Evolutionary conservation across 2,329 filamentous ascomycete genomes (phyloP).

Genomic region (Proliferodiscus dingleyae): DNA sequence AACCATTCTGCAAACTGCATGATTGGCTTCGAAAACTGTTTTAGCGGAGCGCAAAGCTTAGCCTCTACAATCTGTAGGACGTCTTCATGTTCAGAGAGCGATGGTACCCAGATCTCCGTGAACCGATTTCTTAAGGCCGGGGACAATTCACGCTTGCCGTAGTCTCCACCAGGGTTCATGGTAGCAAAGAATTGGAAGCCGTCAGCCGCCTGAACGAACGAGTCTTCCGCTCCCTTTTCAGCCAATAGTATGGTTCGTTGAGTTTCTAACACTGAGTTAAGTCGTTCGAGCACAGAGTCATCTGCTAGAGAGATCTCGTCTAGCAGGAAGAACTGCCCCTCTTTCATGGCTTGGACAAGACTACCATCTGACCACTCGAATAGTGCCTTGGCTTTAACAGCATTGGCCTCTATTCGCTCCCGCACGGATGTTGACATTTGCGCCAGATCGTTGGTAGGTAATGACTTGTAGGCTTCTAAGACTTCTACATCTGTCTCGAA

Average conservation of each 20-base stretch:
- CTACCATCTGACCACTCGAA: slow-evolving; percentile 98
- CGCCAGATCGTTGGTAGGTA: slow-evolving; percentile 42
- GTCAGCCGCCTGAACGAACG: slow-evolving; percentile 66
- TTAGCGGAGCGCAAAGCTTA: slow-evolving; percentile 58
- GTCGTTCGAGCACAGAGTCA: slow-evolving; percentile 89
- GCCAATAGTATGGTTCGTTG: slow-evolving; percentile 81
- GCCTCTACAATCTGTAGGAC: slow-evolving; percentile 78
- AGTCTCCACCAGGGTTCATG: slow-evolving; percentile 98
- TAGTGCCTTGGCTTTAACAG: slow-evolving; percentile 69
- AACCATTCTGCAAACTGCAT: slow-evolving; percentile 93
- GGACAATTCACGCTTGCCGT: slow-evolving; percentile 95
- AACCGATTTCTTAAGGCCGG: slow-evolving; percentile 93
- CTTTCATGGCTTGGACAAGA: slow-evolving; percentile 88
- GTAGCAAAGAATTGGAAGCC: slow-evolving; percentile 96
- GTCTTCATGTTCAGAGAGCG: slow-evolving; percentile 78
- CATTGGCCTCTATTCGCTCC: slow-evolving; percentile 39
- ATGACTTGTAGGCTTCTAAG: slow-evolving; percentile 42
- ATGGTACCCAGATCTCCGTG: slow-evolving; percentile 97
- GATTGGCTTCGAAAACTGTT: slow-evolving; percentile 60
- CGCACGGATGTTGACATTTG: slow-evolving; percentile 27
- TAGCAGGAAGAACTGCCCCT: slow-evolving; percentile 84
- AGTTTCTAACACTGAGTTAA: slow-evolving; percentile 95
- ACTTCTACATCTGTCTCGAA: slow-evolving; percentile 47
- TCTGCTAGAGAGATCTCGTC: slow-evolving; percentile 98
- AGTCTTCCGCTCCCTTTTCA: slow-evolving; percentile 85